Evolutionary conservation across 306 rosid species (phyloP).

Genomic region (Carpinus viminea): DNA sequence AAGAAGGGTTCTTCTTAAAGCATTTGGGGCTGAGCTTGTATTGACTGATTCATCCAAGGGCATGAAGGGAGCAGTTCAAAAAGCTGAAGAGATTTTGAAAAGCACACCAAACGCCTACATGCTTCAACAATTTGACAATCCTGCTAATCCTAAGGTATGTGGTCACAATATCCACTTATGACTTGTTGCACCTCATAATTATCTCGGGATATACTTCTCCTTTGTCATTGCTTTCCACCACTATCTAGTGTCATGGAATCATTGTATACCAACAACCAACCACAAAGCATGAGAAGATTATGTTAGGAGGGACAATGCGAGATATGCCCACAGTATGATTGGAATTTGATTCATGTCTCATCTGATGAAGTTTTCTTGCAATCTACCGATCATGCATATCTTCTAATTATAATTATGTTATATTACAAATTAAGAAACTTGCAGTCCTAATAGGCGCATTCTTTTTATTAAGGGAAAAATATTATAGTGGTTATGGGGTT

Average conservation of each 20-base stretch:
- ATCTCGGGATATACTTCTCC: background rate
- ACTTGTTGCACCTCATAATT: conserved; percentile 6
- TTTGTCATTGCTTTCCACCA: background rate
- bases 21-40: conserved; percentile 97
- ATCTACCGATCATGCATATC: background rate
- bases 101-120: conserved; percentile 80
- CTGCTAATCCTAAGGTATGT: conserved; percentile 95
- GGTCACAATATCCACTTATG: conserved; percentile 14
- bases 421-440: background rate
- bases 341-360: background rate
- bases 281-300: background rate
- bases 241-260: background rate
- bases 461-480: background rate
- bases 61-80: conserved; percentile 98
- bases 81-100: conserved; percentile 88
- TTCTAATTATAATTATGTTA: background rate
- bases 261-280: background rate
- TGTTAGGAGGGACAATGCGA: background rate
- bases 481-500: too few species aligned
- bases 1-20: conserved; percentile 92
- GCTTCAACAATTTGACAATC: conserved; percentile 99
- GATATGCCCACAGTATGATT: background rate
- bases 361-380: background rate
- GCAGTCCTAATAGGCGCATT: background rate
- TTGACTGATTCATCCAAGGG: conserved; percentile 89